These are phyloP conservation scores for Kodamaea sp. DNA, from an alignment of 1,139 yeast genomes.

Conservation along the genomic window DNA sequence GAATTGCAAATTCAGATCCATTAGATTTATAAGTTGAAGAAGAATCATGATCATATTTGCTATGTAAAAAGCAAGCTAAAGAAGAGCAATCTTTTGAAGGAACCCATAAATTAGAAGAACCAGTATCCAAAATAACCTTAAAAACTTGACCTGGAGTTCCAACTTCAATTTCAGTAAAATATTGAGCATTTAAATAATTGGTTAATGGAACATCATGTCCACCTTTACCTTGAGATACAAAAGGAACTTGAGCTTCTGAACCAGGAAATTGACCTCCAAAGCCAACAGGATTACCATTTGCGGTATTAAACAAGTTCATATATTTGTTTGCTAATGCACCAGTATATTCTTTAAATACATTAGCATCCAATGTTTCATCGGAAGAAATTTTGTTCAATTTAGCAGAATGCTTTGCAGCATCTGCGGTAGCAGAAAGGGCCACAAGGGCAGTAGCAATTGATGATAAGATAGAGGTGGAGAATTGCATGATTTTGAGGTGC, in stretches of 20 bases:
- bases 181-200: slow-evolving; percentile 92
- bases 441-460: slow-evolving; percentile 34
- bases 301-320: slow-evolving; percentile 49
- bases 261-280: slow-evolving; percentile 21
- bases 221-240: slow-evolving; percentile 31
- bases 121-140: slow-evolving; percentile 90
- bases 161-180: slow-evolving; percentile 79
- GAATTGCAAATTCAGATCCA: slow-evolving; percentile 80
- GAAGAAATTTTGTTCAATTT: slow-evolving; percentile 61
- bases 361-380: slow-evolving; percentile 59
- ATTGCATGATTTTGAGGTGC: slow-evolving; percentile 25
- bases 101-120: slow-evolving; percentile 95
- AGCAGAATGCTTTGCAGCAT: slow-evolving; percentile 62
- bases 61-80: slow-evolving; percentile 90
- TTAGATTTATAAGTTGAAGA: slow-evolving; percentile 81
- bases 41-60: slow-evolving; percentile 78
- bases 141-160: slow-evolving; percentile 94
- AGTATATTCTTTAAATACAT: slow-evolving; percentile 60
- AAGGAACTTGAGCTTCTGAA: slow-evolving; percentile 39
- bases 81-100: slow-evolving; percentile 87
- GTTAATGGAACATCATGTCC: slow-evolving; percentile 74
- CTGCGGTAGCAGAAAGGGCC: slow-evolving; percentile 30
- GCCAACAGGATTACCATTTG: slow-evolving; percentile 21
- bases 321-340: slow-evolving; percentile 73
- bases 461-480: slow-evolving; percentile 31